Percentiles rank a stretch among this genome's conserved stretches.
Conservation (phyloP, 176 grass and related monocot genomes). For the Oryza meyeriana region DNA sequence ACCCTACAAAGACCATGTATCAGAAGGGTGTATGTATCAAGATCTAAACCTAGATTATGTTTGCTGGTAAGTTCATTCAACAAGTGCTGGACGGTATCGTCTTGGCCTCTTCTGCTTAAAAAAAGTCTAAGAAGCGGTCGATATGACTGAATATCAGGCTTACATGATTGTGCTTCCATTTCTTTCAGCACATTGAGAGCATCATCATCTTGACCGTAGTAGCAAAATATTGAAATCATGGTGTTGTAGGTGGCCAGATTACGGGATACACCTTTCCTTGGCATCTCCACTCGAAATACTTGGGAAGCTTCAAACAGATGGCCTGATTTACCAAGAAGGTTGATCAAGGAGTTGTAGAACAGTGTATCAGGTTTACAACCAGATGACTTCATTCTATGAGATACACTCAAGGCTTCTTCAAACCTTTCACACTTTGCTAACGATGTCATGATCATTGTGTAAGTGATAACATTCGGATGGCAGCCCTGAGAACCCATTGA, state of each 20-base stretch:
- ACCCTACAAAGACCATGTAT: constrained; percentile 73
- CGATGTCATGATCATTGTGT: constrained; percentile 80
- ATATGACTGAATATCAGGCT: constrained; percentile 81
- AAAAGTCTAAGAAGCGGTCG: constrained; percentile 63
- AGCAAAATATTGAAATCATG: constrained; percentile 73
- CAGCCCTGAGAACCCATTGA: constrained; percentile 66
- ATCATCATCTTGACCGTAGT: constrained; percentile 53
- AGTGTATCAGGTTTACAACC: constrained; percentile 70
- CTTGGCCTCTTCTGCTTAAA: constrained; percentile 48
- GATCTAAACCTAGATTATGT: constrained; percentile 70
- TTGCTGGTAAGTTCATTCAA: constrained; percentile 57
- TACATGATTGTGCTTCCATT: constrained; percentile 59
- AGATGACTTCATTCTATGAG: constrained; percentile 64
- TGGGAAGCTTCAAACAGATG: constrained; percentile 55
- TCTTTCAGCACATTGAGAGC: constrained; percentile 60
- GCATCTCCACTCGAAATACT: constrained; percentile 75
- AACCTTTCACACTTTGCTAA: constrained; percentile 53
- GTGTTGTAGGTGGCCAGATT: constrained; percentile 71
- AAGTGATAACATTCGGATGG: constrained; percentile 72
- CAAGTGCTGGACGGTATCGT: constrained; percentile 35
- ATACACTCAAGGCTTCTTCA: constrained; percentile 61
- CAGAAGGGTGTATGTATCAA: constrained; percentile 67
- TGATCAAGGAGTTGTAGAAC: constrained; percentile 87
- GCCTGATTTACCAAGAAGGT: constrained; percentile 58
- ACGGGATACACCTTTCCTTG: constrained; percentile 45